phyloP scores from a whole-genome alignment of 805 yeast species.

The Lachancea lanzarotensis region DNA sequence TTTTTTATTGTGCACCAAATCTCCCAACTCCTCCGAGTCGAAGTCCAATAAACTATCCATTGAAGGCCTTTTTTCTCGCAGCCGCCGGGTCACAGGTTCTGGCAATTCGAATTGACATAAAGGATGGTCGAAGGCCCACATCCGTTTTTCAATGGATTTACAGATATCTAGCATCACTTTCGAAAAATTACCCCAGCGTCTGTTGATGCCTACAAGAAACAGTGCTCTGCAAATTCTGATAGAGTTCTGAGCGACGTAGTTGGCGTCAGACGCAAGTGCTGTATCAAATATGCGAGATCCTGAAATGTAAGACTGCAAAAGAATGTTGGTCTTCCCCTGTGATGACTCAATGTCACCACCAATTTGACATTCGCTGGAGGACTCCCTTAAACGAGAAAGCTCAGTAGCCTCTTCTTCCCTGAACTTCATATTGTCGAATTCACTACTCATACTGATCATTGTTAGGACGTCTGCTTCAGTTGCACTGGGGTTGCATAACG shows the following conservation, averaged over 20 bases:
- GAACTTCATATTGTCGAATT: conserved; percentile 82
- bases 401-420: conserved; percentile 85
- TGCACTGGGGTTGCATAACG: conserved; percentile 73
- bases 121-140: conserved; percentile 92
- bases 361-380: conserved; percentile 69
- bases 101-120: conserved; percentile 80
- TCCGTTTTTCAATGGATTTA: conserved; percentile 72
- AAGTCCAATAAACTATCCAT: conserved; percentile 71
- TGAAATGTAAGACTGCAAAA: conserved; percentile 84
- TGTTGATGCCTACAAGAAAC: conserved; percentile 75
- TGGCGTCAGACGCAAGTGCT: conserved; percentile 76
- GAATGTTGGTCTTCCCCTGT: conserved; percentile 79
- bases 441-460: conserved; percentile 86
- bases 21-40: conserved; percentile 75
- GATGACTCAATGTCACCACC: conserved; percentile 70
- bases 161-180: conserved; percentile 72
- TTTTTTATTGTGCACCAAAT: conserved; percentile 72
- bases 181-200: conserved; percentile 86
- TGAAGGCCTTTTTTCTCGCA: conserved; percentile 57
- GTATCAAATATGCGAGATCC: conserved; percentile 67
- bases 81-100: conserved; percentile 50
- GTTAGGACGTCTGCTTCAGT: conserved; percentile 89
- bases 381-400: conserved; percentile 52
- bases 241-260: conserved; percentile 92
- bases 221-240: conserved; percentile 90